A percentile compares a stretch with the other conserved stretches of the same genome.
Evolutionary conservation across 148 eudicot genomes (phyloP).

Genomic region (Camellia japonica): DNA sequence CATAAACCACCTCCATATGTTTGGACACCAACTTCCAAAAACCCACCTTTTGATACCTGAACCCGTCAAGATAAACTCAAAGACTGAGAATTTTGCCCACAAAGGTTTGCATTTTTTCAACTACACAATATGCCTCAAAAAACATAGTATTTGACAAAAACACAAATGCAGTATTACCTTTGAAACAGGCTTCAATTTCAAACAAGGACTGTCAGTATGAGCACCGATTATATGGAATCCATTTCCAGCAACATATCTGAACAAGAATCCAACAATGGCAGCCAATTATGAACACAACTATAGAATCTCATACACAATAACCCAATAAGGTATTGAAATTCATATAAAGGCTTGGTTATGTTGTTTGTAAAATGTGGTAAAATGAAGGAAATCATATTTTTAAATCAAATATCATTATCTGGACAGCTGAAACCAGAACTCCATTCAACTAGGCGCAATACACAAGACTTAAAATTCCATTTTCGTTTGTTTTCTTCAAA

Average conservation of each 20-base stretch:
- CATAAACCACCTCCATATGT: conserved; percentile 96
- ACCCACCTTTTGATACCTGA: conserved; percentile 89
- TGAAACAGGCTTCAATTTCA: conserved; percentile 86
- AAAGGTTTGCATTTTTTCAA: neutral
- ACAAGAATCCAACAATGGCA: conserved; percentile 12
- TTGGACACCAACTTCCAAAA: conserved; percentile 87
- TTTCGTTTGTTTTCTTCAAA: neutral
- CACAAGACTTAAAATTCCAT: too few species aligned
- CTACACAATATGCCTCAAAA: neutral
- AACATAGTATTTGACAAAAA: neutral
- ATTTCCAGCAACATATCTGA: conserved; percentile 90
- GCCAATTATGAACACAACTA: neutral
- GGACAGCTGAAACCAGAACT: neutral
- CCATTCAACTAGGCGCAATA: neutral
- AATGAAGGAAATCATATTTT: neutral
- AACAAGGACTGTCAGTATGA: conserved; percentile 97
- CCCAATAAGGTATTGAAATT: neutral
- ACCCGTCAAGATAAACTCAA: neutral
- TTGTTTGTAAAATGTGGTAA: too few species aligned
- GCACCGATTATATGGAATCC: conserved; percentile 90
- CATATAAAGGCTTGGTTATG: neutral
- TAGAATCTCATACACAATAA: neutral
- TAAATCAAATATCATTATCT: neutral
- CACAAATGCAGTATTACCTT: conserved; percentile 48
- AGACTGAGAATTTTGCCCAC: too few species aligned